Evolutionary conservation across 2,329 filamentous ascomycete genomes (phyloP).

Genomic region (Immersiporthe knoxdaviesiana): DNA sequence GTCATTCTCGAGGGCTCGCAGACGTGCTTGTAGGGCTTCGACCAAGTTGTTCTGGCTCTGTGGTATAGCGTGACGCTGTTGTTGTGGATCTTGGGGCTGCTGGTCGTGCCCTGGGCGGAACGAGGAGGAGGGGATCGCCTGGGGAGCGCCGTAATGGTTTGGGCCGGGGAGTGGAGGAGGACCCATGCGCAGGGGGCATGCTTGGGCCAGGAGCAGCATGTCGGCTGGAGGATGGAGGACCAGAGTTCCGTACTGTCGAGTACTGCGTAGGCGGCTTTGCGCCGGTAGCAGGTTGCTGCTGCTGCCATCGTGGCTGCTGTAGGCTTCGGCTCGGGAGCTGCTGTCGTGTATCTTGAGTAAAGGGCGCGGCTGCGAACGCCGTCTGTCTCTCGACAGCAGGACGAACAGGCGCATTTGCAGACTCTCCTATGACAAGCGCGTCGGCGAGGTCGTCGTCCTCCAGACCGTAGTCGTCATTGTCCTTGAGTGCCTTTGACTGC

Average conservation of each 20-base stretch:
- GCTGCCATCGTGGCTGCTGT: conserved; percentile 28
- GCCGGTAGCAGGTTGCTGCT: conserved; percentile 24
- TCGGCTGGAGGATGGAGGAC: conserved; percentile 28
- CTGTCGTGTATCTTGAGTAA: conserved; percentile 18
- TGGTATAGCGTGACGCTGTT: conserved; percentile 25
- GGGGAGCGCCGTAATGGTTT: conserved; percentile 28
- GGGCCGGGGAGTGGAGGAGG: conserved; percentile 36
- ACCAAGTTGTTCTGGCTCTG: conserved; percentile 44
- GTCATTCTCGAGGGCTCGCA: conserved; percentile 58
- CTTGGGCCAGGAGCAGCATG: conserved; percentile 35
- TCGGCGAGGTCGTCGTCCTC: conserved; percentile 64
- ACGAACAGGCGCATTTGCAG: conserved; percentile 44
- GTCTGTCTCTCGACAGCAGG: conserved; percentile 43
- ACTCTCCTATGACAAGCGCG: conserved; percentile 56
- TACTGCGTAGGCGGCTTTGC: conserved; percentile 27
- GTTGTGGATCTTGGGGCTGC: conserved; percentile 35
- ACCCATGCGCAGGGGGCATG: conserved; percentile 47
- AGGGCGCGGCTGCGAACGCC: conserved; percentile 38
- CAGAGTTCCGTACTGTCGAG: conserved; percentile 4
- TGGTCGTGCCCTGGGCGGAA: conserved; percentile 36
- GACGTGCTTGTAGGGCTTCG: conserved; percentile 54
- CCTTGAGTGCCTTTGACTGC: conserved; percentile 36
- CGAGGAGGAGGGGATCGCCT: conserved; percentile 33
- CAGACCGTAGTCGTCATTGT: conserved; percentile 45
- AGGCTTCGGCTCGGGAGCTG: conserved; percentile 12